A percentile compares a stretch with the other conserved stretches of the same genome.
These are phyloP conservation scores for Orbilia blumenaviensis DNA, from an alignment of 2,329 filamentous ascomycete genomes.

Conservation along the genomic window DNA sequence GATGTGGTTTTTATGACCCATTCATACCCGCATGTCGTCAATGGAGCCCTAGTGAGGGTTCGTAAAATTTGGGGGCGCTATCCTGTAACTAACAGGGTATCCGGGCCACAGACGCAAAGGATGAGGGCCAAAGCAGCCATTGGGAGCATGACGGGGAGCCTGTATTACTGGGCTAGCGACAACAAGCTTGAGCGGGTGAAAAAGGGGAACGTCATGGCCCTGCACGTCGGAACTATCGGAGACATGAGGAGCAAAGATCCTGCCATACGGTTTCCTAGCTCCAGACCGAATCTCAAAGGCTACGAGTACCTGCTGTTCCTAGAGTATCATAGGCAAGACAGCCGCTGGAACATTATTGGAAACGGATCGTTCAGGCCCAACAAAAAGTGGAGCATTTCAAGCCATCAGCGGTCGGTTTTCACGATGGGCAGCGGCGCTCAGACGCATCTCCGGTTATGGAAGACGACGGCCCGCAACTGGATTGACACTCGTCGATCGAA, in stretches of 20 bases:
- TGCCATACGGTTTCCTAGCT: background rate
- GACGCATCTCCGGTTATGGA: background rate
- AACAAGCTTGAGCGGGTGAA: background rate
- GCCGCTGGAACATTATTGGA: background rate
- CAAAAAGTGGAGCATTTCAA: background rate
- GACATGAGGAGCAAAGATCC: background rate
- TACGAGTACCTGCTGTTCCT: background rate
- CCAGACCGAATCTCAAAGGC: background rate
- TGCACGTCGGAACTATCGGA: background rate
- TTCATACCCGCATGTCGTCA: background rate
- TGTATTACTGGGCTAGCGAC: background rate
- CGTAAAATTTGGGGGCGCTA: background rate
- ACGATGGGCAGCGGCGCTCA: background rate
- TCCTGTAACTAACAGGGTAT: background rate
- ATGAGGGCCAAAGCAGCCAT: too few relatives aligned
- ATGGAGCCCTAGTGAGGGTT: background rate
- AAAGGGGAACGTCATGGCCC: background rate
- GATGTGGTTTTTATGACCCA: slow-evolving; percentile 8
- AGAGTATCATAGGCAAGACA: background rate
- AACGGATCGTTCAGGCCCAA: background rate
- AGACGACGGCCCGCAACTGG: too few relatives aligned
- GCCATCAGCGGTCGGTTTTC: background rate
- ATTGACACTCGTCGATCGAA: too few relatives aligned
- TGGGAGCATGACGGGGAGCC: background rate
- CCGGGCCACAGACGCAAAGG: too few relatives aligned